Base-by-base conservation (phyloP, 257 asterid genomes). In the Salvia miltiorrhiza region DNA sequence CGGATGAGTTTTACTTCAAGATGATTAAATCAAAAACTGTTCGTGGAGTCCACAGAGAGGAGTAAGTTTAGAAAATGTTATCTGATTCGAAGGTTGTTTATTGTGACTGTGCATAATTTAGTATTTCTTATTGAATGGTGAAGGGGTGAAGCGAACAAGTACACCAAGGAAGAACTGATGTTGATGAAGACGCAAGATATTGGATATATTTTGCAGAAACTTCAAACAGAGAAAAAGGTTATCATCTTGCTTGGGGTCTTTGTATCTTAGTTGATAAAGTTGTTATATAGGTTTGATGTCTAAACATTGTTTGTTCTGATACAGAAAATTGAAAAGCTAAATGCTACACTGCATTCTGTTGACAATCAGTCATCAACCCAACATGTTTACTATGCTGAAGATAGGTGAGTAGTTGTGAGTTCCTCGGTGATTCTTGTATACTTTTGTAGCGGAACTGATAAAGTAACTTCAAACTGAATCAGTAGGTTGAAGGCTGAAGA, bases 201-300 rank as follows among this genome's bases (percentile, higher is more conserved):
- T 73, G 92, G 96, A 50, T 93, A 93, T 71, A 80, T 88, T 58
- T 48, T 80, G 72, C 96, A 84, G 86, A 93, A 93, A 74, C 82
- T 90, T 77, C 98, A 90, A 73, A n/a, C 95, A 43, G 98, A 93
- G 66, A 93, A 88, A 69, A 93, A 87, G 93, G 98, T 93, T 50
- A 1, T 12, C 14, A 11, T 23, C 52, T 69, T 49, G 26, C 17
- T 41, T 24, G 41, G n/a, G 50, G 53, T 44, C 20, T 8, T 62
- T 54, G 39, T 9, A 49, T 17, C 50, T 30, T 12, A 20, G 7
- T 9, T 37, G 58, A 20, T 69, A 52, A 9, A 53, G 55, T 21
- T 60, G 23, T 45, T 7, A 8, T 26, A 20, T 5, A 7, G 9
- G 50, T 50, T 49, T 49, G 17, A 45, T 63, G 17, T 37, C 10